Evolutionary conservation across 257 asterid species (phyloP).

Genomic region (Petunia axillaris): DNA sequence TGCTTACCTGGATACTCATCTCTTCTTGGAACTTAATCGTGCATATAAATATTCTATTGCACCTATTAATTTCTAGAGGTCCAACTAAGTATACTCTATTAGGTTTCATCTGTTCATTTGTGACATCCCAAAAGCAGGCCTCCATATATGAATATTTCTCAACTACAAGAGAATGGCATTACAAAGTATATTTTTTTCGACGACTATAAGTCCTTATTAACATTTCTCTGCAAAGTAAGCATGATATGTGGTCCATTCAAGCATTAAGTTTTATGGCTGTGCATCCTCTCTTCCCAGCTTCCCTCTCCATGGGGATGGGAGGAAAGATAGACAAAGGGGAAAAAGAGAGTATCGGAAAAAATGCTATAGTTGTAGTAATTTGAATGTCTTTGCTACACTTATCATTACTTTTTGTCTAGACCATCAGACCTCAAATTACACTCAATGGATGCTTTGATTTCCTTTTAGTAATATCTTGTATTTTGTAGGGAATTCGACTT

Average conservation of each 20-base stretch:
- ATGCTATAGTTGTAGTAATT: neutral
- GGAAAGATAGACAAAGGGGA: neutral
- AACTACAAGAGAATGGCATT: slow-evolving; percentile 12
- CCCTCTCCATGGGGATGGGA: slow-evolving; percentile 5
- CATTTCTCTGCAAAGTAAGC: slow-evolving; percentile 11
- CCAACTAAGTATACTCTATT: neutral
- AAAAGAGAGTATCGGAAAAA: slow-evolving; percentile 7
- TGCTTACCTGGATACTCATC: neutral
- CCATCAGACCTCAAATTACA: slow-evolving; percentile 1
- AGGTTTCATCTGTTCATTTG: neutral
- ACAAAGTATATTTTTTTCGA: neutral
- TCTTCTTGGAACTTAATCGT: neutral
- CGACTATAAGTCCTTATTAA: neutral
- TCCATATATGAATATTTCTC: neutral
- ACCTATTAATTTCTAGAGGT: slow-evolving; percentile 12
- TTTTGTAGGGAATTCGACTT: slow-evolving; percentile 86
- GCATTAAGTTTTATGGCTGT: slow-evolving; percentile 17
- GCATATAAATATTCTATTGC: slow-evolving; percentile 1
- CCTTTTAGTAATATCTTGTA: neutral
- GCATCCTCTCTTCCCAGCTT: slow-evolving; percentile 15
- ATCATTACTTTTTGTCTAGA: neutral
- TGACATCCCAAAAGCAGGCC: neutral
- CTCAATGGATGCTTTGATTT: neutral
- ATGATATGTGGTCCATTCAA: slow-evolving; percentile 6
- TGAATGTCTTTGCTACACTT: slow-evolving; percentile 3